phyloP scores from a whole-genome alignment of 768 basidiomycete species.

The Erythrobasidium yunnanense region DNA sequence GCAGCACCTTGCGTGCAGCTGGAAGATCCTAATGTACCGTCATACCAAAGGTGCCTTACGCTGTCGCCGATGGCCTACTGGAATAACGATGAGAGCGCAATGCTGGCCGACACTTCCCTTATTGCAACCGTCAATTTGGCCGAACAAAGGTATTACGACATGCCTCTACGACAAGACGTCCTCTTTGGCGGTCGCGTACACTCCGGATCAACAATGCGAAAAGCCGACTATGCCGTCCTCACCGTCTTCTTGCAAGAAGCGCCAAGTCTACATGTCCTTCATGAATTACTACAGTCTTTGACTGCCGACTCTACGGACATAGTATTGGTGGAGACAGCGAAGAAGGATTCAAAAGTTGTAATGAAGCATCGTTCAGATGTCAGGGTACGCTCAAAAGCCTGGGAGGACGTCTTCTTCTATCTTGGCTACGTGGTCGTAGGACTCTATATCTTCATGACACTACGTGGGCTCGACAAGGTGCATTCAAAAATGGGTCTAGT shows the following conservation, averaged over 20 bases:
- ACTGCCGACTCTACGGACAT: conserved; percentile 40
- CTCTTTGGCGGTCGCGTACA: conserved; percentile 13
- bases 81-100: conserved; percentile 10
- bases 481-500: conserved; percentile 85
- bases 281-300: conserved; percentile 41
- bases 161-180: conserved; percentile 1
- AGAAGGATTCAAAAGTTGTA: background rate
- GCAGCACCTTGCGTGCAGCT: conserved; percentile 1
- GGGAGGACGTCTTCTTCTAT: conserved; percentile 50
- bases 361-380: conserved; percentile 34
- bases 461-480: conserved; percentile 49
- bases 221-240: conserved; percentile 59
- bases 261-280: conserved; percentile 47
- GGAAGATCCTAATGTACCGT: background rate
- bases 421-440: conserved; percentile 65
- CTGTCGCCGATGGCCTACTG: conserved; percentile 18
- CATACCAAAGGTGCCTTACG: background rate
- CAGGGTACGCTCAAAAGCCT: conserved; percentile 42
- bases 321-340: background rate
- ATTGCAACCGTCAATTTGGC: conserved; percentile 23
- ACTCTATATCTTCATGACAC: conserved; percentile 62
- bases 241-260: conserved; percentile 71
- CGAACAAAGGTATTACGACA: background rate
- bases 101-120: conserved; percentile 17
- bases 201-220: conserved; percentile 42